Evolutionary conservation across 345 rosid genomes (phyloP), one percentile per base, ranked within the genome.

Genomic region (Brassica nigra): DNA sequence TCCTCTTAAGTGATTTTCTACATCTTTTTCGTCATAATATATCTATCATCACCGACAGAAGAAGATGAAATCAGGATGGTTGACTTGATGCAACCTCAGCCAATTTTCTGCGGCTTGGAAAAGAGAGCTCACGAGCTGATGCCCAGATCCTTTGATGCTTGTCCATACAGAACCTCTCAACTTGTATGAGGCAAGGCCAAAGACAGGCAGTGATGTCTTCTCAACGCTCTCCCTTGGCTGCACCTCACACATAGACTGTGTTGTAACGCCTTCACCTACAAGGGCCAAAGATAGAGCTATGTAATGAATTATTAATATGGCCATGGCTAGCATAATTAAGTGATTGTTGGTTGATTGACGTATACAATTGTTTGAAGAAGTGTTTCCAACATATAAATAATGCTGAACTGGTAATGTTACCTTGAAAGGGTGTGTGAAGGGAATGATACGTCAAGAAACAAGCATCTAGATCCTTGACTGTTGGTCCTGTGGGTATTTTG

Each of bases 371-470:
- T 68, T 68, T 8, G 30, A 70, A 34, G 33, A 61, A 44, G 16
- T 57, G 20, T 76, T 58, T 5, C 39, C 6, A 15, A 18, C 2
- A 20, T 67, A 57, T 4, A 5, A n/a, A 49, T 66, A 77, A 69
- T 31, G 63, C 16, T 64, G 8, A 57, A 71, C 44, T 4, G 54
- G 16, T 12, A 54, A 8, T 36, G 8, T 66, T 91, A 91, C 98
- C 86, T 77, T 82, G 87, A 23, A 69, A 23, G 7, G 93, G 86
- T 6, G 90, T 83, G 5, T 94, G 88, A 73, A 93, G 90, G 52
- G 76, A 87, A 87, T 95, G 99, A 70, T 88, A 95, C 0, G 98
- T 91, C 81, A 93, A 82, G 84, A 95, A 95, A 86, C 98, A 93
- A 68, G 99, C 99, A 83, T 93, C 94, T 65, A 95, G 84, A 80